Percentiles rank a stretch among this genome's conserved stretches.
These are phyloP conservation scores for Pleurotus citrinopileatus DNA, from an alignment of 768 basidiomycete species.

Conservation along the genomic window DNA sequence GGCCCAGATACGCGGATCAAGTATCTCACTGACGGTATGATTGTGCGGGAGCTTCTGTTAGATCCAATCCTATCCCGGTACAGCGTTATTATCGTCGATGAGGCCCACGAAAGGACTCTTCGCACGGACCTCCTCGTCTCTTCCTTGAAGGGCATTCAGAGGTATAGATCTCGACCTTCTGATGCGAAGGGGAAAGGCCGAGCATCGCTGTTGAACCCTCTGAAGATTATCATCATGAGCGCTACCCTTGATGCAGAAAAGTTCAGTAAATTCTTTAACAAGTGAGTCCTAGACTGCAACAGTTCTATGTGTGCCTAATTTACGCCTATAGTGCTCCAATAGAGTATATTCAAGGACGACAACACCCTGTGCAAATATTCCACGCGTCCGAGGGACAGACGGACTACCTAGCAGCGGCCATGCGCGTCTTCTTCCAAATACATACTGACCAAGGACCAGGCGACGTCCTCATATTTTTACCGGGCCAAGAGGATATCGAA, in stretches of 20 bases:
- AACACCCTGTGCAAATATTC: slow-evolving; percentile 85
- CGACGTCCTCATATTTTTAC: slow-evolving; percentile 92
- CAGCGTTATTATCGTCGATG: slow-evolving; percentile 89
- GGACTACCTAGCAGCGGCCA: slow-evolving; percentile 87
- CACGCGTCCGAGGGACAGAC: slow-evolving; percentile 70
- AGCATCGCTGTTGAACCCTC: slow-evolving; percentile 41
- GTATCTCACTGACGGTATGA: slow-evolving; percentile 97
- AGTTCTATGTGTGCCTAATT: slow-evolving; percentile 1
- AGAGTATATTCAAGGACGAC: slow-evolving; percentile 89
- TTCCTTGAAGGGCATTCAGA: slow-evolving; percentile 80
- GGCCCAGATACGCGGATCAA: slow-evolving; percentile 81
- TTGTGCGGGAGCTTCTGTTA: slow-evolving; percentile 85
- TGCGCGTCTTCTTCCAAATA: slow-evolving; percentile 94
- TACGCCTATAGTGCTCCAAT: slow-evolving; percentile 66
- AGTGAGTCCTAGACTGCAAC: slow-evolving; percentile 45
- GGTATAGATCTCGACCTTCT: slow-evolving; percentile 48
- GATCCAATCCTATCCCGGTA: slow-evolving; percentile 78
- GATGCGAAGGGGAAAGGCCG: slow-evolving; percentile 41
- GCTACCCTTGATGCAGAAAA: slow-evolving; percentile 96
- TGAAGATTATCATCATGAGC: slow-evolving; percentile 96
- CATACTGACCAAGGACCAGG: slow-evolving; percentile 79
- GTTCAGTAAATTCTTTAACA: slow-evolving; percentile 83
- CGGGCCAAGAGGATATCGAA: slow-evolving; percentile 98
- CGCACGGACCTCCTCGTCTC: slow-evolving; percentile 94
- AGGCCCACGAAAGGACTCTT: slow-evolving; percentile 95